Conservation (phyloP, 768 basidiomycete species). For the Astraeus odoratus region DNA sequence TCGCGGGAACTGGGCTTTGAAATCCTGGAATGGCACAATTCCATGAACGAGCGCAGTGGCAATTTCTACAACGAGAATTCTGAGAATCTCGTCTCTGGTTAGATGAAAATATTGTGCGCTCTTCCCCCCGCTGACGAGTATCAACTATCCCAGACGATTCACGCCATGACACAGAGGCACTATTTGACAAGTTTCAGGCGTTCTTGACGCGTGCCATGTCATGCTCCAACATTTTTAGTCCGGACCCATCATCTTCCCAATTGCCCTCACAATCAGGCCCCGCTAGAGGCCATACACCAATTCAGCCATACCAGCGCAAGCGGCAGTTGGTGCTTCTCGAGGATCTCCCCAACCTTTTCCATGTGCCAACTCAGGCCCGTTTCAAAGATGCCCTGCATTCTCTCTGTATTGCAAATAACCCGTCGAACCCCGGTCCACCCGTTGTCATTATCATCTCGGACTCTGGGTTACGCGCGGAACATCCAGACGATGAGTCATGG, state of each 20-base stretch:
- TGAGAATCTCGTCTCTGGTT: constrained; percentile 5
- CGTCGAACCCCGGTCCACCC: constrained; percentile 38
- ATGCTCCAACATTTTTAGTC: constrained; percentile 47
- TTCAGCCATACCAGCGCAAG: constrained; percentile 13
- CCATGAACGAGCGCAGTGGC: constrained; percentile 44
- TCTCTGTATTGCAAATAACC: constrained; percentile 34
- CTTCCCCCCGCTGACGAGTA: background rate
- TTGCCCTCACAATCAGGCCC: constrained; percentile 3
- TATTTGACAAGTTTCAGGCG: constrained; percentile 63
- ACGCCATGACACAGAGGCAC: constrained; percentile 16
- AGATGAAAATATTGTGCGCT: background rate
- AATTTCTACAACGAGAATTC: constrained; percentile 14
- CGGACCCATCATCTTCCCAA: constrained; percentile 6
- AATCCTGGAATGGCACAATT: constrained; percentile 80
- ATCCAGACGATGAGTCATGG: constrained; percentile 40
- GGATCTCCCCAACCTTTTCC: constrained; percentile 87
- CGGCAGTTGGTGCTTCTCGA: constrained; percentile 74
- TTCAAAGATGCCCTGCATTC: constrained; percentile 68
- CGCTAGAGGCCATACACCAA: background rate
- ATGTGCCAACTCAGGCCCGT: constrained; percentile 54
- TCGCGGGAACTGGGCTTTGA: constrained; percentile 70
- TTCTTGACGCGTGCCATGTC: constrained; percentile 67
- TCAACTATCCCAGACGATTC: constrained; percentile 8
- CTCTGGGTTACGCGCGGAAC: constrained; percentile 69
- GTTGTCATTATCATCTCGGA: constrained; percentile 82